phyloP scores from a whole-genome alignment of 2,329 filamentous ascomycete genomes.

The Aureobasidium leucospermi region DNA sequence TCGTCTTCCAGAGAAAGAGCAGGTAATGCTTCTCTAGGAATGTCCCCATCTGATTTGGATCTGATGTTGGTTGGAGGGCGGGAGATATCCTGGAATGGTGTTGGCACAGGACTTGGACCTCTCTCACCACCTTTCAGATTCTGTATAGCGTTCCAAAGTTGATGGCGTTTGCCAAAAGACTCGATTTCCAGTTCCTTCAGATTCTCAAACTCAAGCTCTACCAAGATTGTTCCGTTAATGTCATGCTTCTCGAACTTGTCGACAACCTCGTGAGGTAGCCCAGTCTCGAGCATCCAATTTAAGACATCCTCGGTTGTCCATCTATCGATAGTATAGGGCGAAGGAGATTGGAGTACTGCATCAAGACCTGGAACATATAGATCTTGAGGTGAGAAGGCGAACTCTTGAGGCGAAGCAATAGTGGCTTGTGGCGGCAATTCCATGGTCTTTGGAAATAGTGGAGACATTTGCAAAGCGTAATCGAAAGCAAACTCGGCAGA shows the following conservation, averaged over 20 bases:
- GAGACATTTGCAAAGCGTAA: slow-evolving; percentile 60
- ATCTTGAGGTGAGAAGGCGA: slow-evolving; percentile 31
- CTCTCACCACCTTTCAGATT: slow-evolving; percentile 48
- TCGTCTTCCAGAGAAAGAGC: slow-evolving; percentile 19
- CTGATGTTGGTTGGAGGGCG: slow-evolving; percentile 35
- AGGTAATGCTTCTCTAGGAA: slow-evolving; percentile 15
- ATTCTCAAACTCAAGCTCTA: slow-evolving; percentile 88
- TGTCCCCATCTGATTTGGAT: slow-evolving; percentile 17
- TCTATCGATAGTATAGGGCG: slow-evolving; percentile 43
- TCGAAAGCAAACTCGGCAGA: slow-evolving; percentile 46
- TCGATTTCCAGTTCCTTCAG: slow-evolving; percentile 72
- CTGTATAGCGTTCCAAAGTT: slow-evolving; percentile 74
- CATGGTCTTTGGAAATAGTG: slow-evolving; percentile 55
- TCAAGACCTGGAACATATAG: slow-evolving; percentile 19
- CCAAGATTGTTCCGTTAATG: slow-evolving; percentile 78
- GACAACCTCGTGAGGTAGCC: slow-evolving; percentile 68
- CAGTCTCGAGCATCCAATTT: slow-evolving; percentile 77
- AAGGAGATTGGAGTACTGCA: slow-evolving; percentile 9
- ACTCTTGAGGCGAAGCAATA: slow-evolving; percentile 21
- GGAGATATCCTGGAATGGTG: slow-evolving; percentile 42
- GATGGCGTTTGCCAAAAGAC: slow-evolving; percentile 74
- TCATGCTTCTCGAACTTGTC: slow-evolving; percentile 87
- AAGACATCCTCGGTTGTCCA: slow-evolving; percentile 75
- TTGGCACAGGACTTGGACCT: slow-evolving; percentile 35
- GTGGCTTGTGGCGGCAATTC: slow-evolving; percentile 37